Evolutionary conservation across 2,329 filamentous ascomycete species (phyloP), one percentile per base, ranked within the genome.

Genomic region (Fusarium equiseti): DNA sequence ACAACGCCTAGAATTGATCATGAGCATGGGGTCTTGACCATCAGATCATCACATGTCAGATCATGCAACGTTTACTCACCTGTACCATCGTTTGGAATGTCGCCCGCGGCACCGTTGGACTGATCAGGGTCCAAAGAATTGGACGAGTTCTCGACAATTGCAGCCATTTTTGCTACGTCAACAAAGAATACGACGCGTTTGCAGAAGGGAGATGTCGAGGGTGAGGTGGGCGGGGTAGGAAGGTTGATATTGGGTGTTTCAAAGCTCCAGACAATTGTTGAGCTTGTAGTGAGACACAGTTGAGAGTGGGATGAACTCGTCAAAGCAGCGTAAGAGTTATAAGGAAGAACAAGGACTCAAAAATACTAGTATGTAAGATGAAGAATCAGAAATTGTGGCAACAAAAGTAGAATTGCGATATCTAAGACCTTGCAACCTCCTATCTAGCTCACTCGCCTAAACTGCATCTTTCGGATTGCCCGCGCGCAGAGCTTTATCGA

Each of bases 61-160:
- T 27, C 20, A 51, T 40, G 38, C 26, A 48, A 48, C 27, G 13
- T 18, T 26, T 24, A 77, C 83, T 71, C 80, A 93, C 92, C 92
- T 65, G 92, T 93, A 79, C 91, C 91, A 77, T 94, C 92, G 53
- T 86, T 89, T 53, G 90, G 86, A 46, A 89, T 80, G 50, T 87
- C 81, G 63, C 82, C 83, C 29, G 85, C 81, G 57, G 84, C 81
- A 64, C 83, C 82, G 42, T 75, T 71, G 20, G 79, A 59, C 32
- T 71, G 77, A 52, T 80, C 79, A 18, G 76, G 71, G 49, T 78
- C 80, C 72, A 86, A 77, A 38, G 81, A 79, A 74, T 86, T 85
- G 74, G 83, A 80, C 38, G 83, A 83, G 29, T 81, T 79, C 52
- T 83, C 77, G 66, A 65, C 67, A 55, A 72, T 52, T 61, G 77